Evolutionary conservation across 768 basidiomycete genomes (phyloP), one percentile per base, ranked within the genome.

Genomic region (Mycena sanguinolenta): DNA sequence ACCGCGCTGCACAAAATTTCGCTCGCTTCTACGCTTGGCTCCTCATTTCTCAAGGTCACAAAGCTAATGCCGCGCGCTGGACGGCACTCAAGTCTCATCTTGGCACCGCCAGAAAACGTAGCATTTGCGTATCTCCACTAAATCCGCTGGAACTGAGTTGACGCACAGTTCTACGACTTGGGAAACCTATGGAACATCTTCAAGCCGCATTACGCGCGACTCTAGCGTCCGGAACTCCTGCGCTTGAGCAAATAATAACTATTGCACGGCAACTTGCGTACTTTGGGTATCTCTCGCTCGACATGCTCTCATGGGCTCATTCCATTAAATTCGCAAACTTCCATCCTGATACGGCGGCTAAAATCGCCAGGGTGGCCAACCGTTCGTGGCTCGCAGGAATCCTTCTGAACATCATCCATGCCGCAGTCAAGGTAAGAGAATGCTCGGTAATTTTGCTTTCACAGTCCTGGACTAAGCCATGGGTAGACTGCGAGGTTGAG

Each of bases 101-200:
- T 27, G 96, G 90, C 5, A 89, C 88, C 14, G 94, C 90, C 36
- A 88, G 98, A 73, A 99, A 97, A 83, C 84, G 97, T 98, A 77
- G 80, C 30, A 38, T 42, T 21, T 36, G 21, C 50, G 54, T 17
- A 36, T 54, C n/a, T 3, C 23, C 13, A 36, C 32, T 36, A 36
- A 23, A 16, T 7, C 55, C 23, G 30, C 28, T 61, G 21, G 39
- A 62, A 54, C 49, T 62, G 46, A 60, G 62, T 70, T 60, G 62
- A 12, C 28, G 34, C 50, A 21, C 72, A 99, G 97, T 98, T 42
- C 85, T 99, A 86, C 91, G 98, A 19, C 84, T 99, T 62, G 95
- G 96, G 74, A 97, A 98, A 81, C 96, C 96, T 10, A 75, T 97
- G 71, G 98, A 99, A 78, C 95, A 98, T 81, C 84, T 97, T 8